Evolutionary conservation across 163 green algal species (phyloP), one percentile per base, ranked within the genome.

Genomic region (Coccomyxa subellipsoidea): DNA sequence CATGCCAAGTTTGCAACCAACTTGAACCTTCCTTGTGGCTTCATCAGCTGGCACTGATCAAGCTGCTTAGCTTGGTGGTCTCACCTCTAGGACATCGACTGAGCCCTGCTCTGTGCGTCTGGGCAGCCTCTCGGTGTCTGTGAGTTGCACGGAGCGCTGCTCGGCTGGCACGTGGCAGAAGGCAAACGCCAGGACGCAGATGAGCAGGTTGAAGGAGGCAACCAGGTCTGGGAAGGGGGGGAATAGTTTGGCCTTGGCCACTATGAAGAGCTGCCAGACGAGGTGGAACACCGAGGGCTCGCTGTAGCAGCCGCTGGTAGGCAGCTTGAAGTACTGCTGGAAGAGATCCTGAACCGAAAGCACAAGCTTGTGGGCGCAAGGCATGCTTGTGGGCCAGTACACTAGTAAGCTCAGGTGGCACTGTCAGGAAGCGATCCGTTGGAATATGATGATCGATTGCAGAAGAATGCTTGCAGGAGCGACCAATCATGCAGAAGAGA

Each of bases 141-240:
- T 82, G 5, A 81, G 47, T 71, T 83, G 40, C 59, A 85, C 40
- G 80, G 71, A 25, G 70, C 70, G 70, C 70, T 47, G 70, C 21
- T 27, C 32, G 1, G 70, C 70, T 31, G 70, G 70, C 27, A 77
- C 32, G 32, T 77, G 70, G 18, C 32, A 38, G 70, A 38, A 77
- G 27, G 32, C 70, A 34, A 77, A 77, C 31, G 32, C 70, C 31
- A 93, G 80, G 40, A 93, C 87, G 82, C 89, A 93, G 34, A 93
- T 85, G 40, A 96, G 88, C 76, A 95, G 89, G 54, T 92, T 87
- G 81, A 94, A 89, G 69, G 81, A 92, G 79, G 87, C 91, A 31
- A 95, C 90, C 18, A 96, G 86, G 80, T 96, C 92, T 23, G 90
- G 90, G 37, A 92, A 92, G 12, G 82, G 54, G 2, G 87, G 88